Percentiles rank a stretch among this genome's conserved stretches.
These are phyloP conservation scores for Fagopyrum tataricum DNA, from an alignment of 148 eudicot species.

Conservation along the genomic window DNA sequence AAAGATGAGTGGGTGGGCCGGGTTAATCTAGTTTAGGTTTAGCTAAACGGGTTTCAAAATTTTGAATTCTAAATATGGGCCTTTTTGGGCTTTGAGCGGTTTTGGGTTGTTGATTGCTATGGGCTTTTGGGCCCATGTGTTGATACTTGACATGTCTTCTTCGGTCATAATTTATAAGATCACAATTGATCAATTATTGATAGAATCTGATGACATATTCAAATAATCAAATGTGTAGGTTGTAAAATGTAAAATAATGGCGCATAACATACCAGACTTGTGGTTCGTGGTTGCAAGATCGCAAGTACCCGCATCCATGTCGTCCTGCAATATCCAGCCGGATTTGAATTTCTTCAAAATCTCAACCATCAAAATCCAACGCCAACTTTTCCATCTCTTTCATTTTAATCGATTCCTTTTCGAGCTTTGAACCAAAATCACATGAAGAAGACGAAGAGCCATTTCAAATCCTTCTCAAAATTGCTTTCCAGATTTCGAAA, in stretches of 20 bases:
- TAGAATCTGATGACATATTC: no score
- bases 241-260: not conserved
- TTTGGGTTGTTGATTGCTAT: no score
- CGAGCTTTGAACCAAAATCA: not conserved
- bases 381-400: not conserved
- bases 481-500: no score
- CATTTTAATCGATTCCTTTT: not conserved
- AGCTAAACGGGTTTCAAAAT: no score
- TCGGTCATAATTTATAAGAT: no score
- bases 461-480: not conserved
- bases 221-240: not conserved
- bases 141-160: no score
- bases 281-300: not conserved
- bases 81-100: no score
- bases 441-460: constrained; percentile 2
- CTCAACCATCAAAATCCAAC: constrained; percentile 4
- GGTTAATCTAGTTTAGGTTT: no score
- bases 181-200: no score
- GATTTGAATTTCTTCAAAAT: not conserved
- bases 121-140: no score
- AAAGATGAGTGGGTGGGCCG: no score
- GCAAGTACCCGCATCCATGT: not conserved
- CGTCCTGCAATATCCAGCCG: not conserved
- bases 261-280: not conserved
- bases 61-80: no score